Conservation (phyloP, 768 basidiomycete species). For the Termitomyces bulborhizus region DNA sequence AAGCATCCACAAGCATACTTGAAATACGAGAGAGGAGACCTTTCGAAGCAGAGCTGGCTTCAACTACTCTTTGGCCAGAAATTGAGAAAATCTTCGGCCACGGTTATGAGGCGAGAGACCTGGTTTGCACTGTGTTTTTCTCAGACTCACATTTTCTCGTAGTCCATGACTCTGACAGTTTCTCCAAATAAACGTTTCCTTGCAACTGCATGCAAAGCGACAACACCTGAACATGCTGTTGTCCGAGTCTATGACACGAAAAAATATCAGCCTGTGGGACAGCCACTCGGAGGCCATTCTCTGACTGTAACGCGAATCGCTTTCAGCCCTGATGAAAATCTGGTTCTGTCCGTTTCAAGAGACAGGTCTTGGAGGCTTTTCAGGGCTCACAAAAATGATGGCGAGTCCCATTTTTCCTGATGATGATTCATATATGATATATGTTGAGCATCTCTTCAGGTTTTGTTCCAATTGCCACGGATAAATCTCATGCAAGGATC, state of each 20-base stretch:
- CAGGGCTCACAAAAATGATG: slow-evolving; percentile 35
- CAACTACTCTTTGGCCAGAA: slow-evolving; percentile 93
- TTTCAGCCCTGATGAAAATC: slow-evolving; percentile 82
- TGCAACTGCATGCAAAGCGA: slow-evolving; percentile 90
- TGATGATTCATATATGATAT: too few relatives aligned
- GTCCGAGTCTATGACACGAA: slow-evolving; percentile 75
- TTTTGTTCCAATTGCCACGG: slow-evolving; percentile 55
- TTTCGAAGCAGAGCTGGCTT: slow-evolving; percentile 86
- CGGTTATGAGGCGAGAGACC: slow-evolving; percentile 76
- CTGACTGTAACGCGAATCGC: slow-evolving; percentile 87
- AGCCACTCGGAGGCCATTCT: slow-evolving; percentile 74
- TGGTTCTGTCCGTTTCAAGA: slow-evolving; percentile 79
- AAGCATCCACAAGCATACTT: not conserved
- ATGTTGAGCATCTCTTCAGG: slow-evolving; percentile 28
- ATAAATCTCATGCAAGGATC: slow-evolving; percentile 87
- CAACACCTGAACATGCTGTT: slow-evolving; percentile 82
- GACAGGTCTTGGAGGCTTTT: slow-evolving; percentile 92
- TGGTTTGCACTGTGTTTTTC: not conserved
- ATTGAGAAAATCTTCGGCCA: slow-evolving; percentile 96
- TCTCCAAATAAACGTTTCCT: slow-evolving; percentile 66
- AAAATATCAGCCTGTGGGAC: slow-evolving; percentile 65
- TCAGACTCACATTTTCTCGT: not conserved
- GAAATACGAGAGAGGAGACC: slow-evolving; percentile 34
- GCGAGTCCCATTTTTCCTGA: slow-evolving; percentile 21
- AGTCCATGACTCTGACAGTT: slow-evolving; percentile 78